Conservation (phyloP, 352 stramenopile genomes). For the Plasmopara viticola region DNA sequence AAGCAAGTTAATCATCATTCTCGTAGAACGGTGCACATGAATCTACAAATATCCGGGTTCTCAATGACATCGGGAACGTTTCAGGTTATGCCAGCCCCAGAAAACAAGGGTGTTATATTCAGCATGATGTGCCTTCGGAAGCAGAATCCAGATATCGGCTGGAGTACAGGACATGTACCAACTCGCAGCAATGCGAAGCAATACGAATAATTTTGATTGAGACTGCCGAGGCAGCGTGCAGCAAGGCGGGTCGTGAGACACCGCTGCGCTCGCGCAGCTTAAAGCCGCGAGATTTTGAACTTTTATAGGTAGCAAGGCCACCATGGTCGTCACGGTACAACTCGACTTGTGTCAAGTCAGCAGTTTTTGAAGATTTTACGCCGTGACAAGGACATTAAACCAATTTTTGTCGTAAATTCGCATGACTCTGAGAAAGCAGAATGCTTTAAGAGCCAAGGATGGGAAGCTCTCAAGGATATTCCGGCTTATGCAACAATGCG, state of each 20-base stretch:
- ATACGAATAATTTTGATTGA: not conserved
- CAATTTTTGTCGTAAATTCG: not conserved
- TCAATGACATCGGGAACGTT: not conserved
- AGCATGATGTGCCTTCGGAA: not conserved
- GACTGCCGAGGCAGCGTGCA: not conserved
- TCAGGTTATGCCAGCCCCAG: not conserved
- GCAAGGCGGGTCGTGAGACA: too few species aligned
- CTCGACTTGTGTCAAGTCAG: not conserved
- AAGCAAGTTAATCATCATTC: not conserved
- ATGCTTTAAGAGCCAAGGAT: constrained; percentile 2
- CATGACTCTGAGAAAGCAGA: constrained; percentile 1
- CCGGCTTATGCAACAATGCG: too few species aligned
- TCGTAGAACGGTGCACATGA: not conserved
- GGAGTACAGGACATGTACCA: not conserved
- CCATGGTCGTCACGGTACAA: not conserved
- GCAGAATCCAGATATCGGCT: not conserved
- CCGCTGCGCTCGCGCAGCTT: not conserved
- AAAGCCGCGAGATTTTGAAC: not conserved
- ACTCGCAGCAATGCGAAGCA: not conserved
- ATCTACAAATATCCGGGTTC: not conserved
- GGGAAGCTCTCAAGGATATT: not conserved
- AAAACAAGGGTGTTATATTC: not conserved
- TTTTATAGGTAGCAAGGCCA: not conserved
- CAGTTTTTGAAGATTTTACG: not conserved
- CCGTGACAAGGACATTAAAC: not conserved